Base-by-base conservation (phyloP, 1,284 basidiomycete species). In the Vanrija humicola region DNA sequence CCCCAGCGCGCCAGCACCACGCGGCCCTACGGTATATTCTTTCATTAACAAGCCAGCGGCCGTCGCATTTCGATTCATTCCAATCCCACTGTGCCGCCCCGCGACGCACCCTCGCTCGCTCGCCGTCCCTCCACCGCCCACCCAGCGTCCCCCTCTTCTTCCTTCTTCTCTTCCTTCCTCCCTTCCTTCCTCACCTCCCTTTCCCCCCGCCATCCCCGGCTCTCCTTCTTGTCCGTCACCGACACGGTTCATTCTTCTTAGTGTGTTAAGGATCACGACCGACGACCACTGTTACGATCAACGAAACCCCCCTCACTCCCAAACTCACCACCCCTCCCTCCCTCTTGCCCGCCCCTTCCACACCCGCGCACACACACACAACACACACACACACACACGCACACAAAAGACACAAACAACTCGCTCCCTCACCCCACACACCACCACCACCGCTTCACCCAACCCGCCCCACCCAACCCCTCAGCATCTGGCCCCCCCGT, bases 171-270 rank as follows among this genome's bases (percentile, higher is more conserved):
- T 25, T 26, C 45, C 23, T 48, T 18, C 19, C 43, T 29, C 39
- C 25, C 49, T 25, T 43, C 25, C 49, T 25, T 43, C 40, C 26
- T 26, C 40, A 45, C 10, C 34, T 47, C 18, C 26, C 26, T 2
- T 47, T 19, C 10, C 43, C 42, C 39, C 48, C 28, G 28, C 47
- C 52, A 52, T 58, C 48, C 56, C 42, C 18, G 21, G 21, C 21
- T 52, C 19, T 55, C 39, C 39, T 3, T 28, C 23, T 7, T 46
- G n/a, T 39, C 16, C 42, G 15, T 38, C 46, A 23, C 25, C 40
- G 26, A 40, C 43, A 39, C 48, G 15, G 6, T n/a, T 39, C 7
- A 21, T 21, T 18, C 26, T 12, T 25, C 42, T 14, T 14, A 15
- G 26, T 29, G 26, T 29, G 26, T 16, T 34, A 34, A 34, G 34